These are phyloP conservation scores for Aspergillus niger DNA, from an alignment of 2,329 filamentous ascomycete genomes.

Conservation along the genomic window DNA sequence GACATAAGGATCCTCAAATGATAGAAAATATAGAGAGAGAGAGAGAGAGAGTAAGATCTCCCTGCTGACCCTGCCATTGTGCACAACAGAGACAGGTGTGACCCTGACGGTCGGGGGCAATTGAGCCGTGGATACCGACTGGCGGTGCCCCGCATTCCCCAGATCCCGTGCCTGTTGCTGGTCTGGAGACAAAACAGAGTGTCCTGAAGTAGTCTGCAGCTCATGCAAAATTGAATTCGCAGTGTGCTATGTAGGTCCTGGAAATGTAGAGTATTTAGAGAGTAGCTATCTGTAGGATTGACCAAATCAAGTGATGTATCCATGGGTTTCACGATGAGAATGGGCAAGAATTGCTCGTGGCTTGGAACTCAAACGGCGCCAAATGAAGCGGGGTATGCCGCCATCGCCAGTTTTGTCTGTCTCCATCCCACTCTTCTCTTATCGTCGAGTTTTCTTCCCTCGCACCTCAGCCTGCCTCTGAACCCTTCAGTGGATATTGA, in stretches of 20 bases:
- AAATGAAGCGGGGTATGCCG: slow-evolving; percentile 2
- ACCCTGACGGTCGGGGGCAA: neutral
- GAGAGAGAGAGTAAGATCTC: too few relatives aligned
- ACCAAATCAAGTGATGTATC: too few relatives aligned
- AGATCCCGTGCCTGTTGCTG: neutral
- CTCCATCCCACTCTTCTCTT: neutral
- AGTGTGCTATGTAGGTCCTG: too few relatives aligned
- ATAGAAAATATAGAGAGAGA: neutral
- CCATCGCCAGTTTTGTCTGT: neutral
- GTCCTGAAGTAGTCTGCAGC: neutral
- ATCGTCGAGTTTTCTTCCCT: neutral
- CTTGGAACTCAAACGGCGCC: neutral
- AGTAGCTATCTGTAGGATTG: neutral
- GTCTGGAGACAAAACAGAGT: neutral
- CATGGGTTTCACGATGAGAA: too few relatives aligned
- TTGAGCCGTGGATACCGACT: neutral
- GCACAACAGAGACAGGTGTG: too few relatives aligned
- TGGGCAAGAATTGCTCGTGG: neutral
- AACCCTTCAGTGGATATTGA: neutral
- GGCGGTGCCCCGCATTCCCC: slow-evolving; percentile 5
- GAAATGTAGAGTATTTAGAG: neutral
- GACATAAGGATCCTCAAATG: too few relatives aligned
- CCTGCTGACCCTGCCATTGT: neutral
- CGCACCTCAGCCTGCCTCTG: neutral
- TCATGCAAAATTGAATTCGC: too few relatives aligned